Evolutionary conservation across 352 stramenopile genomes (phyloP), one percentile per base, ranked within the genome.

Genomic region (Globisporangium echinulatum): DNA sequence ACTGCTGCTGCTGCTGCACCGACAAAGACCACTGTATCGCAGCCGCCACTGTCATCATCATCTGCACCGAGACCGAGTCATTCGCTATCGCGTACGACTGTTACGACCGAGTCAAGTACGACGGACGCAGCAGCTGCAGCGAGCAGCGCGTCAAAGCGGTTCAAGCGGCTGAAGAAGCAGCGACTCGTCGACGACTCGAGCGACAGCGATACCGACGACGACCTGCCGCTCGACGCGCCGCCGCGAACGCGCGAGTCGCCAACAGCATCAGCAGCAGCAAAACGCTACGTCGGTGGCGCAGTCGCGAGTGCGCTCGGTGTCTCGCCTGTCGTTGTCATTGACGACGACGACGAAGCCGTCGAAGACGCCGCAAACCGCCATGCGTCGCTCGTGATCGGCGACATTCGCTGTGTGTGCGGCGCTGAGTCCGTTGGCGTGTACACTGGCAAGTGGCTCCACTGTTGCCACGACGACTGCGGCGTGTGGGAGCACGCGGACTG

Each of bases 401-500:
- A 79, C 13, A 88, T 90, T 62, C 70, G 64, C 43, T 92, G 83
- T 58, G 53, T 69, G 1, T 92, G 83, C 37, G 79, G 79, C 7
- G 68, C 69, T 39, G 72, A 64, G 10, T 71, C 64, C 17, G 71
- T 87, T 11, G 72, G 67, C 2, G 54, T 61, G 7, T 92, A 92
- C 54, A 66, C 68, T 5, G 83, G 83, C 0, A 72, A 75, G 38
- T 92, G 83, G 83, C 25, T 90, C 4, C 77, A 88, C 63, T 92
- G 83, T 61, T 80, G 69, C 56, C 78, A 79, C 19, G 68, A 82
- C 43, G 72, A 84, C 36, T 92, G 83, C 37, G 68, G 67, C 39
- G 56, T 72, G 44, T 90, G 80, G 80, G 77, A 90, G 61, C 83
- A 92, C 54, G 79, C 79, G 6, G 80, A 88, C 13, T 92, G 83